A percentile compares a stretch with the other conserved stretches of the same genome.
Evolutionary conservation across 1,284 basidiomycete genomes (phyloP).

Genomic region (Cutaneotrichosporon dermatis): DNA sequence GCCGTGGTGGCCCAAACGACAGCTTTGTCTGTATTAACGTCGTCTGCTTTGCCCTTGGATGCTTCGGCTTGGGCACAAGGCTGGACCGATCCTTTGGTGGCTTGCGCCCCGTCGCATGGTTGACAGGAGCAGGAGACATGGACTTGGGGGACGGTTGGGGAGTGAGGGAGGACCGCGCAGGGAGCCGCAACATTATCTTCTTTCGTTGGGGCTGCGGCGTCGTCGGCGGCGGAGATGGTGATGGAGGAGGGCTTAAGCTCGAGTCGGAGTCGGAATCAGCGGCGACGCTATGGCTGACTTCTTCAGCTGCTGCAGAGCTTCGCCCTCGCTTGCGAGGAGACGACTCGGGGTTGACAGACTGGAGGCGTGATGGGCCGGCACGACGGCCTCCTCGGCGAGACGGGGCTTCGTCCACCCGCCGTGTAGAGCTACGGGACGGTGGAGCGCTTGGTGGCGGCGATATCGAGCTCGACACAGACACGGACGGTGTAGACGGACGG

Average conservation of each 20-base stretch:
- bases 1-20: not conserved
- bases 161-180: not conserved
- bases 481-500: not conserved
- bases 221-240: not conserved
- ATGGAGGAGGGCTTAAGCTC: not conserved
- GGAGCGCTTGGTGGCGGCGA: not conserved
- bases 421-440: not conserved
- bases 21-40: constrained; percentile 1
- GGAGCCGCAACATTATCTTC: not conserved
- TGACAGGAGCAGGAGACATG: too few relatives aligned
- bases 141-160: too few relatives aligned
- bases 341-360: too few relatives aligned
- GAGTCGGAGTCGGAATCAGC: not conserved
- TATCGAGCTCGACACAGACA: not conserved
- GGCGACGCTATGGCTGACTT: too few relatives aligned
- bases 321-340: too few relatives aligned
- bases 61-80: too few relatives aligned
- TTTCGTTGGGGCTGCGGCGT: not conserved
- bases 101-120: too few relatives aligned
- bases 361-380: too few relatives aligned
- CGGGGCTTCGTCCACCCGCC: too few relatives aligned
- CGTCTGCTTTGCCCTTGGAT: too few relatives aligned
- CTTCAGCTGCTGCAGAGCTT: too few relatives aligned
- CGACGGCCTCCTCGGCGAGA: not conserved
- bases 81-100: too few relatives aligned